phyloP scores from a whole-genome alignment of 345 rosid species.

The Dimocarpus longan region DNA sequence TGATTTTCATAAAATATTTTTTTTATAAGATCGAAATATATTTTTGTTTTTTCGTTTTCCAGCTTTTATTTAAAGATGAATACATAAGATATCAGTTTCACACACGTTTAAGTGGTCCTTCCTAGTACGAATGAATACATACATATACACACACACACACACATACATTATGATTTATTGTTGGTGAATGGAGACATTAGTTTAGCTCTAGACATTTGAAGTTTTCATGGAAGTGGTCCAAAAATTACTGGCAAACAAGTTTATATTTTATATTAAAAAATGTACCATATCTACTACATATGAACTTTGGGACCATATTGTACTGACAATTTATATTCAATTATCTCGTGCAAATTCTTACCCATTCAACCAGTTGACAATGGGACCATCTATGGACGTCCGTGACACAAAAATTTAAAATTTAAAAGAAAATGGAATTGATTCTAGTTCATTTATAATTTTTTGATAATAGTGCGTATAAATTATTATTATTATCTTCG shows the following conservation, averaged over 20 bases:
- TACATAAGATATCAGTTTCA: not conserved
- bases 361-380: not conserved
- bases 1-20: too few relatives aligned
- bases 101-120: slow-evolving; percentile 29
- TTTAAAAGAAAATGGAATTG: not conserved
- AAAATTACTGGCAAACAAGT: not conserved
- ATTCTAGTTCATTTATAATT: too few relatives aligned
- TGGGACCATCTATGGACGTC: slow-evolving; percentile 30
- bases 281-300: slow-evolving; percentile 5
- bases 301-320: slow-evolving; percentile 32
- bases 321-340: not conserved
- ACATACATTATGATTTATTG: not conserved
- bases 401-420: not conserved
- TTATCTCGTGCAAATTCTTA: not conserved
- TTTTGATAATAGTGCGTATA: not conserved
- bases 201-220: not conserved
- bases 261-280: slow-evolving; percentile 10
- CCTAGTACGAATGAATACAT: slow-evolving; percentile 13
- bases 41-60: not conserved
- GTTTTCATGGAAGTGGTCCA: slow-evolving; percentile 36
- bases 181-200: slow-evolving; percentile 13
- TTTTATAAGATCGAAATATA: not conserved
- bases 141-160: too few relatives aligned
- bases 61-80: slow-evolving; percentile 4
- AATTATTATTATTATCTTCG: not conserved